These are phyloP conservation scores for Musa beccarii DNA, from an alignment of 176 grass and related monocot genomes.

Conservation along the genomic window DNA sequence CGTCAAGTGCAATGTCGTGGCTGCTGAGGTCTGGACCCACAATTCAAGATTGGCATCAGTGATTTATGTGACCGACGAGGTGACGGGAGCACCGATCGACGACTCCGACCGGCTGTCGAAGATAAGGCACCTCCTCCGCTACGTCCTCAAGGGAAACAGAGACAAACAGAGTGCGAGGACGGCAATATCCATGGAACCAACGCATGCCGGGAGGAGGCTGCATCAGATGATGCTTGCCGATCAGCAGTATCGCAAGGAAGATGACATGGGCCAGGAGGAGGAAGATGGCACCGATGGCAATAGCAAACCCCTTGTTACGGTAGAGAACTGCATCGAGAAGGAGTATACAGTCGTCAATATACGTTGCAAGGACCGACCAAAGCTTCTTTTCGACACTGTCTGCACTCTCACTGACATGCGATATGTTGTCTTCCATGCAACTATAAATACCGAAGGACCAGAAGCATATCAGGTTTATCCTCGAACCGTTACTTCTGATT, in stretches of 20 bases:
- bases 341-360: slow-evolving; percentile 77
- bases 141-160: slow-evolving; percentile 54
- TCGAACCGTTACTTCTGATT: not conserved
- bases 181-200: slow-evolving; percentile 22
- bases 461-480: slow-evolving; percentile 58
- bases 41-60: slow-evolving; percentile 60
- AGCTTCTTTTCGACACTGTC: slow-evolving; percentile 85
- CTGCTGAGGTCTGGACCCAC: slow-evolving; percentile 89
- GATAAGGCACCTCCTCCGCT: slow-evolving; percentile 43
- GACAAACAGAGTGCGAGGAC: slow-evolving; percentile 31
- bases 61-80: slow-evolving; percentile 57
- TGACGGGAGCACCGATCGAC: slow-evolving; percentile 30
- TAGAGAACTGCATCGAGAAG: slow-evolving; percentile 66
- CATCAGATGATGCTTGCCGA: slow-evolving; percentile 82
- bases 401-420: slow-evolving; percentile 88
- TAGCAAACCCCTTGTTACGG: slow-evolving; percentile 23
- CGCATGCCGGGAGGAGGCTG: slow-evolving; percentile 52
- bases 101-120: slow-evolving; percentile 42
- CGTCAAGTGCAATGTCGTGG: slow-evolving; percentile 62
- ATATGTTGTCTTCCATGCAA: slow-evolving; percentile 83
- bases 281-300: not conserved
- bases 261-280: not conserved
- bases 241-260: not conserved
- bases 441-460: slow-evolving; percentile 61
- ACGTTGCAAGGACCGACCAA: slow-evolving; percentile 55